Conservation (phyloP, 257 asterid species). For the Jasminum sambac region DNA sequence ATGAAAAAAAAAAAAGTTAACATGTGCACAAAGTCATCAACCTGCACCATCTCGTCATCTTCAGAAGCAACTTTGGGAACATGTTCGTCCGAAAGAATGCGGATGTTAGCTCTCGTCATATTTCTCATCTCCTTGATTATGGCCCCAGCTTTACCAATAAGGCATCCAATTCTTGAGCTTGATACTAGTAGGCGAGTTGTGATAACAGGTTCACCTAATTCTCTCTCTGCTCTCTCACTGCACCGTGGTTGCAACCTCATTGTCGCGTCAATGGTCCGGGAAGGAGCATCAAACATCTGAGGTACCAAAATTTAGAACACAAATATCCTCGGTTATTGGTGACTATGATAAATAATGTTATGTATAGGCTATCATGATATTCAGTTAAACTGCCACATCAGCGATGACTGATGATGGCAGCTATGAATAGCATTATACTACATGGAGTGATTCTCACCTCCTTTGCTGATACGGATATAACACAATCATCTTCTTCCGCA, state of each 20-base stretch:
- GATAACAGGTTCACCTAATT: slow-evolving; percentile 52
- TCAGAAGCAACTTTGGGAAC: slow-evolving; percentile 81
- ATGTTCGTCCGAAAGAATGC: slow-evolving; percentile 65
- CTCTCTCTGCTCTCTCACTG: slow-evolving; percentile 67
- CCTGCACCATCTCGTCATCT: slow-evolving; percentile 93
- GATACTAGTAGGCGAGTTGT: slow-evolving; percentile 73
- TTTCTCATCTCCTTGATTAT: slow-evolving; percentile 78
- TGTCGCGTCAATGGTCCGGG: slow-evolving; percentile 73
- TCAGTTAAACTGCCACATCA: too few species aligned
- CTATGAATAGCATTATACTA: background rate
- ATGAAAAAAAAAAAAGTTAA: background rate
- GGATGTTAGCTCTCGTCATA: slow-evolving; percentile 73
- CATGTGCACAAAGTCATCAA: slow-evolving; percentile 30
- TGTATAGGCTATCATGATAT: too few species aligned
- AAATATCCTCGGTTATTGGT: background rate
- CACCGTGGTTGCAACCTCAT: slow-evolving; percentile 83
- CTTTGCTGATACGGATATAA: slow-evolving; percentile 70
- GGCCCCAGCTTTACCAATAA: slow-evolving; percentile 90
- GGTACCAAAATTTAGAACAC: slow-evolving; percentile 21
- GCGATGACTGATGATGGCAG: too few species aligned
- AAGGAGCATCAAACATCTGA: slow-evolving; percentile 72
- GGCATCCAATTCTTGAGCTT: slow-evolving; percentile 77
- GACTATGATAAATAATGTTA: too few species aligned
- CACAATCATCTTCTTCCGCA: slow-evolving; percentile 78
- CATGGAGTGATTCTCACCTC: slow-evolving; percentile 53